Evolutionary conservation across 2,329 filamentous ascomycete genomes (phyloP), one percentile per base, ranked within the genome.

Genomic region (Cladosporium sp.): DNA sequence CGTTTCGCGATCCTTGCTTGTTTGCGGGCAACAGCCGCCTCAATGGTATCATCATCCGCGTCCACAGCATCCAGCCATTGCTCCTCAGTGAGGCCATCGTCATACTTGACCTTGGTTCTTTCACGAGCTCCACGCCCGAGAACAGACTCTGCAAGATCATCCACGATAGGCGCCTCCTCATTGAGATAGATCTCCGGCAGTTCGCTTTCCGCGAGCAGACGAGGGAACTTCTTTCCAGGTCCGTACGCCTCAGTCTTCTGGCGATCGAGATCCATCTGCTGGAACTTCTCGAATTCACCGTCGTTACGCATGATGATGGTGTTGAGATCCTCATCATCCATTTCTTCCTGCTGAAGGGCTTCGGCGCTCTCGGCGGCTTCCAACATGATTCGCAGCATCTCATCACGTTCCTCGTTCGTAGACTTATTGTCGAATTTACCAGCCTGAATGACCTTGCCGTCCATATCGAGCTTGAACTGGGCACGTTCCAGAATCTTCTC

Each of bases 381-480:
- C 53, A 98, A 77, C 64, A 98, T 82, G 42, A 94, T 94, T 62
- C 93, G 84, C 59, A 98, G 76, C 82, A 98, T 92, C 38, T 93
- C 92, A 64, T 98, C 93, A 77, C 93, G 88, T 70, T 98, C 93
- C 49, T 95, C 95, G 67, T 96, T 93, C 0, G 93, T 97, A 1
- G 93, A 98, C 67, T 97, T 98, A 75, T 98, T 97, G 62, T 98
- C 93, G 73, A 98, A 98, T 67, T 95, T 94, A 83, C 93, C 93
- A 53, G 93, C 93, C 68, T 98, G 93, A 60, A 98, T 98, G 66
- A 98, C 91, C 71, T 98, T 98, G 74, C 93, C 92, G 65, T 98
- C 93, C 86, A 98, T 96, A 69, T 97, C 92, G 57, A 98, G 80
- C 79, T 98, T 98, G 80, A 86, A 98, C 59, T 95, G 86, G 2